phyloP scores from a whole-genome alignment of 1,284 basidiomycete genomes.

The Marasmius sp. region DNA sequence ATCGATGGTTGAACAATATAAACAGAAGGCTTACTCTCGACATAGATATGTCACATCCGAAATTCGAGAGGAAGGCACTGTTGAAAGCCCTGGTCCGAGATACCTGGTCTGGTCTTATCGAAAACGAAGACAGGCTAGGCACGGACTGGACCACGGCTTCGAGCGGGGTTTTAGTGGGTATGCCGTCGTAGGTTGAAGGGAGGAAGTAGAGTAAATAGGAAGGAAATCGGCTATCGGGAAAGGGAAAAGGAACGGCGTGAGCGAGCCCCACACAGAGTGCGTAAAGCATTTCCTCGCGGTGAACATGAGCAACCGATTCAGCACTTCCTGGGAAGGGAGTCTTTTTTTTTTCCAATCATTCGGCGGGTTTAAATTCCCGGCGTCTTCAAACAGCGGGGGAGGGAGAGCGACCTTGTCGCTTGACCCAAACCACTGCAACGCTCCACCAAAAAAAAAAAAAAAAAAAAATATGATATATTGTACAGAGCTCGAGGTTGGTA shows the following conservation, averaged over 20 bases:
- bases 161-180: constrained; percentile 14
- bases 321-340: neutral
- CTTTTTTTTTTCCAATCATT: neutral
- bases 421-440: neutral
- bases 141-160: neutral
- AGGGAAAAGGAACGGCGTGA: neutral
- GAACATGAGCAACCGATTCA: neutral
- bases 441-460: neutral
- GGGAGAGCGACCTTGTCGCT: neutral
- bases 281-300: neutral
- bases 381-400: neutral
- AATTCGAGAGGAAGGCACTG: constrained; percentile 1
- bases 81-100: neutral
- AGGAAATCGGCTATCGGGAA: neutral
- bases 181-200: neutral
- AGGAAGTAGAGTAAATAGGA: neutral
- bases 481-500: too few species aligned
- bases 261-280: neutral
- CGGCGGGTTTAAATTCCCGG: neutral
- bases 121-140: neutral
- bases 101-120: constrained; percentile 2
- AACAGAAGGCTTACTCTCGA: neutral
- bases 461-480: too few species aligned
- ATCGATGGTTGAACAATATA: neutral
- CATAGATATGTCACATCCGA: neutral